Evolutionary conservation across 2,329 filamentous ascomycete genomes (phyloP), one percentile per base, ranked within the genome.

Genomic region (Hypoxylon sp.): DNA sequence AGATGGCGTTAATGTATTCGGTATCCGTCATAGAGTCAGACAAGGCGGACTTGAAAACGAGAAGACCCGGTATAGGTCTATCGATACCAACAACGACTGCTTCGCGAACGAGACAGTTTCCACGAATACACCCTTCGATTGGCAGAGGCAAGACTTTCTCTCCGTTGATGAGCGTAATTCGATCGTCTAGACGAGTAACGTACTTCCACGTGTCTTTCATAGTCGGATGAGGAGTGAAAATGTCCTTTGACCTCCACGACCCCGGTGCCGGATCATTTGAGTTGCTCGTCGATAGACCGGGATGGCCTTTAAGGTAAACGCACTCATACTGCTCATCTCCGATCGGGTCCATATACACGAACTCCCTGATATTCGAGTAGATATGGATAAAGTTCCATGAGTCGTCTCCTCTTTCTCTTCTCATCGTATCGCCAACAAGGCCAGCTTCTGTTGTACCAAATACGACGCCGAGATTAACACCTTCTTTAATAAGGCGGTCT

Each of bases 401-500:
- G 46, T 83, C 84, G 74, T 91, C 89, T 1, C 79, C 83, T 2
- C 76, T 74, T 3, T 48, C 31, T 14, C 55, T 48, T 24, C 44
- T 44, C 55, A 59, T 59, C 22, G 42, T 50, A 48, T 0, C 83
- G 80, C 9, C 88, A 81, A 69, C 86, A 84, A 0, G 87, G 89
- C 88, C 88, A 0, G 85, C 87, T 74, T 91, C 89, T 0, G 89
- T 91, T 2, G 86, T 82, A 73, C 88, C 88, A 61, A 89, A 90
- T 65, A 89, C 85, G 11, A 82, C 82, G 2, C 86, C 81, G 0
- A 90, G 77, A 54, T 88, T 84, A 0, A 90, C 85, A 0, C 87
- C 87, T 2, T 82, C 79, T 0, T 80, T 76, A 0, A 87, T 84
- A 0, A 90, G 76, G 1, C 78, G 71, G 68, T 90, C 83, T 0